Base-by-base conservation (phyloP, 371 early-diverging fungal genomes). In the Zychaea mexicana region DNA sequence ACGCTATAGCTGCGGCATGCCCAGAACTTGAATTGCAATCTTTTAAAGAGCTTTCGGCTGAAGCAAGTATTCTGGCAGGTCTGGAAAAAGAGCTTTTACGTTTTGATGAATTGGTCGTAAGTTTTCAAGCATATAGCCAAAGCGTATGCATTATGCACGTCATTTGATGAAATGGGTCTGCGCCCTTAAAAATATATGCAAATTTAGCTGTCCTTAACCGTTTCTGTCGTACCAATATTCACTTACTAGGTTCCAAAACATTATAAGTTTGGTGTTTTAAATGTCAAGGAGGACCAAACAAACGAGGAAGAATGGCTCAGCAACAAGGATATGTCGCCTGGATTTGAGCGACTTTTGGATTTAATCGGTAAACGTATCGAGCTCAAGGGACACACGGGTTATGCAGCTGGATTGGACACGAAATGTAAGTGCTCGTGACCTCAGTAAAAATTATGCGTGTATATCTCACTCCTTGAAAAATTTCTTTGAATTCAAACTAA, bases 391-490 rank as follows among this genome's bases (percentile, higher is more conserved):
- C 94, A 91, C 80, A 82, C 84, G 26, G 90, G 93, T 3, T 95
- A 91, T 78, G 74, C 90, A 26, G 95, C 89, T 24, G 95, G 93
- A 9, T 77, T 95, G 64, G 95, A 95, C 78, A 89, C 87, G 22
- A 84, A 85, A 67, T 76, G 90, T 90, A 79, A 77, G 83, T 67
- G 22, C n/a, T n/a, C n/a, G n/a, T n/a, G n/a, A n/a, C n/a, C n/a
- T n/a, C n/a, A n/a, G n/a, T n/a, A n/a, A n/a, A n/a, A n/a, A n/a
- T n/a, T n/a, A n/a, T n/a, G n/a, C n/a, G n/a, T n/a, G n/a, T n/a
- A n/a, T n/a, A n/a, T n/a, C n/a, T n/a, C n/a, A n/a, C n/a, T n/a
- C n/a, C n/a, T n/a, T n/a, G n/a, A n/a, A n/a, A n/a, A n/a, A n/a
- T n/a, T n/a, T n/a, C n/a, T n/a, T n/a, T n/a, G n/a, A n/a, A n/a